Evolutionary conservation across 768 basidiomycete species (phyloP), one percentile per base, ranked within the genome.

Genomic region (Suillus luteus): DNA sequence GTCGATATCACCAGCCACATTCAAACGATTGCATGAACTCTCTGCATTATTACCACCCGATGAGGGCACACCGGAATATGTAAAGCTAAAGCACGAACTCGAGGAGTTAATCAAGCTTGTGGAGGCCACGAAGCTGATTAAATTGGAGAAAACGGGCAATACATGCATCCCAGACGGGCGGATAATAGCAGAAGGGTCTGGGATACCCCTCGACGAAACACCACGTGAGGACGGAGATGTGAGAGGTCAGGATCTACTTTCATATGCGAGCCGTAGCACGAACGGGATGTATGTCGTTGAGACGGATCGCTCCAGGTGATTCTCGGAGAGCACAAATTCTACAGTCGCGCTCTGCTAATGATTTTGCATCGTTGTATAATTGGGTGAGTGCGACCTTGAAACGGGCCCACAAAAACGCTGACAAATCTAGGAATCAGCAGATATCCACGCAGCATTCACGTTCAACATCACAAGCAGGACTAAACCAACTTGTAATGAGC

Each of bases 81-180:
- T 71, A 3, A 71, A 73, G 22, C 76, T 90, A 49, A 88, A 85
- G 64, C 65, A 68, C 48, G 86, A 91, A 65, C 75, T 95, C 65
- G 88, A 89, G 67, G 87, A 88, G 60, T 83, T 95, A 58, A 79
- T 93, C 62, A 84, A 81, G 65, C 80, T 95, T 11, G 92, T 95
- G 15, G 91, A 94, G 70, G 92, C 92, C 3, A 92, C 93, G 60
- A 90, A 85, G 73, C 73, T 90, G 31, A 86, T 89, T 51, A 75
- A 83, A 27, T 59, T 75, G 15, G 70, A 72, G n/a, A 58, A 41
- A 55, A 79, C 69, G 80, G 49, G 62, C 55, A 65, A 66, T 22
- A 27, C 49, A 8, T 60, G 65, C 51, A 68, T 81, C 14, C 77
- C 81, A 14, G 82, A 83, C 62, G 80, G 75, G 66, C 78, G 75